These are phyloP conservation scores for Phragmites australis DNA, from an alignment of 176 grass and related monocot genomes.

Conservation along the genomic window DNA sequence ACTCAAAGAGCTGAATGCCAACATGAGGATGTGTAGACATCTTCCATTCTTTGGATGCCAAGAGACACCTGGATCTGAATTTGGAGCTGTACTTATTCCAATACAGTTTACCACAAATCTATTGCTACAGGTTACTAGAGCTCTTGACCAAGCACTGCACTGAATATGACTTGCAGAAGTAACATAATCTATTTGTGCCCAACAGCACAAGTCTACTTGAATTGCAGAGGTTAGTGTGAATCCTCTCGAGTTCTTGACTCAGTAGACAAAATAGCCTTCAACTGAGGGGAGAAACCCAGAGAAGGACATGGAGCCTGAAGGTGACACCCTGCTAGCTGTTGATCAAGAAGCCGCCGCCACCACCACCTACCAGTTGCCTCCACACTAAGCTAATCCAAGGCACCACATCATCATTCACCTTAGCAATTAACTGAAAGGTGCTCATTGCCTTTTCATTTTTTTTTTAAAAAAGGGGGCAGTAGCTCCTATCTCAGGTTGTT, in stretches of 20 bases:
- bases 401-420: slow-evolving; percentile 6
- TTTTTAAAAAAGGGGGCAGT: background rate
- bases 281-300: background rate
- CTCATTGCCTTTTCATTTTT: background rate
- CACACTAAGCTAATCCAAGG: background rate
- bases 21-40: too few species aligned
- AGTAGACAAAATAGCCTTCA: slow-evolving; percentile 31
- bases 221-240: slow-evolving; percentile 24
- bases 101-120: background rate
- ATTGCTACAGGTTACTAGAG: background rate
- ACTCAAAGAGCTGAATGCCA: too few species aligned
- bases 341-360: background rate
- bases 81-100: too few species aligned
- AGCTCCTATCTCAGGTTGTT: background rate
- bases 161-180: background rate
- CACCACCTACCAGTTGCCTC: background rate
- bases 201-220: background rate
- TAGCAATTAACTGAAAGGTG: background rate
- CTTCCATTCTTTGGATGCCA: too few species aligned
- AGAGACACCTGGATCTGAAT: too few species aligned
- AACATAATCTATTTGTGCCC: background rate
- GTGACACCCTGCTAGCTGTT: background rate
- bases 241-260: background rate
- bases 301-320: background rate
- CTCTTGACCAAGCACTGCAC: background rate